These are phyloP conservation scores for Solanum pinnatisectum DNA, from an alignment of 257 asterid species.

Conservation along the genomic window DNA sequence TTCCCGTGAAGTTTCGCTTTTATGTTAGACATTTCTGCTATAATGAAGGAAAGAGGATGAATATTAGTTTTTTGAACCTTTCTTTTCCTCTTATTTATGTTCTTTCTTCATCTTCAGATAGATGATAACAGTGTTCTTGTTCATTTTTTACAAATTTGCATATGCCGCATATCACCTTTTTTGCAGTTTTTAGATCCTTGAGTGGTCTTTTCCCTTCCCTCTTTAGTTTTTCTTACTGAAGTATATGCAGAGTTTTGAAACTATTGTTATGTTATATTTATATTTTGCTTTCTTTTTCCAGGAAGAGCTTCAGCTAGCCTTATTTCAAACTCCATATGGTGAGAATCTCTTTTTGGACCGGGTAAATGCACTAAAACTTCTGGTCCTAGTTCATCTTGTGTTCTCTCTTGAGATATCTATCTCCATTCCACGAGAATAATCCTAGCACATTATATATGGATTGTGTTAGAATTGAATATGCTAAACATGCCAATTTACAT, in stretches of 20 bases:
- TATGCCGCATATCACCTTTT: neutral
- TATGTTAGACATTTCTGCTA: neutral
- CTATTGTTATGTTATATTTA: neutral
- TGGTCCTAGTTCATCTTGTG: neutral
- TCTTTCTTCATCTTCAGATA: neutral
- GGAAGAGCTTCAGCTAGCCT: constrained; percentile 93
- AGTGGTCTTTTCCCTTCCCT: neutral
- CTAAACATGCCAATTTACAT: neutral
- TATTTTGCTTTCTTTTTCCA: constrained; percentile 9
- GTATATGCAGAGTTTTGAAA: neutral
- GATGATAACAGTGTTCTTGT: neutral
- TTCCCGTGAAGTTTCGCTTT: neutral
- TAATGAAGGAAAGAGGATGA: neutral
- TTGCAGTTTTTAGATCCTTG: neutral
- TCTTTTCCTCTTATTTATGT: neutral
- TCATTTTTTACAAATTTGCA: neutral
- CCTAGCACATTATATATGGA: neutral
- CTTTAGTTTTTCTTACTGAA: neutral
- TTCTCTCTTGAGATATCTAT: neutral
- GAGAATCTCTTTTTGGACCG: constrained; percentile 78
- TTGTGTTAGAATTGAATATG: neutral
- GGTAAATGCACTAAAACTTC: constrained; percentile 35
- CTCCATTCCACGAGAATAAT: neutral
- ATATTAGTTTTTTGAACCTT: neutral
- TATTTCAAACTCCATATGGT: constrained; percentile 52